These are phyloP conservation scores for Papiliotrema terrestris DNA, from an alignment of 1,284 basidiomycete species.

Conservation along the genomic window DNA sequence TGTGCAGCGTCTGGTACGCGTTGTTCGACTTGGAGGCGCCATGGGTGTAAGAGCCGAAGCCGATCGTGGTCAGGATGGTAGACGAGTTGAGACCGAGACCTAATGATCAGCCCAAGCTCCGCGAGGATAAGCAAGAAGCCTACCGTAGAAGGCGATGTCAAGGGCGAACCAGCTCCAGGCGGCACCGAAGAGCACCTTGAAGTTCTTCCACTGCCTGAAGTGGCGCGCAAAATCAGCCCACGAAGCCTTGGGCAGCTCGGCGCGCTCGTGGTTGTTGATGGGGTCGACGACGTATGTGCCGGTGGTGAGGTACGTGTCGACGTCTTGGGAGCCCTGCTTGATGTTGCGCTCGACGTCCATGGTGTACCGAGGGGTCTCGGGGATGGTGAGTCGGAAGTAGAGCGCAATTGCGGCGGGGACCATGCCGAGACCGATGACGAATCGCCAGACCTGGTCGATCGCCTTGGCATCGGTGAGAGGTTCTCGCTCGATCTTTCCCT, in stretches of 20 bases:
- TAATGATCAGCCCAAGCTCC: neutral
- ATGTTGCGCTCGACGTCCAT: slow-evolving; percentile 86
- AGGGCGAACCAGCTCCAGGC: slow-evolving; percentile 65
- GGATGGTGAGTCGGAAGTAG: slow-evolving; percentile 54
- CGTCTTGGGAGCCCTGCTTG: slow-evolving; percentile 65
- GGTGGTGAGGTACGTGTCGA: slow-evolving; percentile 60
- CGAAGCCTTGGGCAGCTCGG: slow-evolving; percentile 62
- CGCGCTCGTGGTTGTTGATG: slow-evolving; percentile 58
- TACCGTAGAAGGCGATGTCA: slow-evolving; percentile 70
- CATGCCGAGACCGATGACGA: slow-evolving; percentile 52
- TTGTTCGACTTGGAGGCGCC: slow-evolving; percentile 43
- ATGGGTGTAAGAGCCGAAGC: slow-evolving; percentile 50
- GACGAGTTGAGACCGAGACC: slow-evolving; percentile 73
- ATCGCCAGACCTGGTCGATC: slow-evolving; percentile 53
- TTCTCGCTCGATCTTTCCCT: slow-evolving; percentile 58
- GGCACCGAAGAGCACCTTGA: slow-evolving; percentile 52
- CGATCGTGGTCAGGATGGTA: slow-evolving; percentile 57
- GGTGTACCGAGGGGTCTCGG: slow-evolving; percentile 69
- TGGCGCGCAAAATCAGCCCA: slow-evolving; percentile 59
- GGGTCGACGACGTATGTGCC: slow-evolving; percentile 56
- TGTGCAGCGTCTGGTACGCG: slow-evolving; percentile 48
- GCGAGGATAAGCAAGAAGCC: neutral
- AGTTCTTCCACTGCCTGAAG: slow-evolving; percentile 53
- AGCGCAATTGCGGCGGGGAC: slow-evolving; percentile 51
- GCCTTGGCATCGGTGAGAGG: slow-evolving; percentile 39